phyloP scores from a whole-genome alignment of 164 flowering plant species.

The Nymphaea thermarum region DNA sequence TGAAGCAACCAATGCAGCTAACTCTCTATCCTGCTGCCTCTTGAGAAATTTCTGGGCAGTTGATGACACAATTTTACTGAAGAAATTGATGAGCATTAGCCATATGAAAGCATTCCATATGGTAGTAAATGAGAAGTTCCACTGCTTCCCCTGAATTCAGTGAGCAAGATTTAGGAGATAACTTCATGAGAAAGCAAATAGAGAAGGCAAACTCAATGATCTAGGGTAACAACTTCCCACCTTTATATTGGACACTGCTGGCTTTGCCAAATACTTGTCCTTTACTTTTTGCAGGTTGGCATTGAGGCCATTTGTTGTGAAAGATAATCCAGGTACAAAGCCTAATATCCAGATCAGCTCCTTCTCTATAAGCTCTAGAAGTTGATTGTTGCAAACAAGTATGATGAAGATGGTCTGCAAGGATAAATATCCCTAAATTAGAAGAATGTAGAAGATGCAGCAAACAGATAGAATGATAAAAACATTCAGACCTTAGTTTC shows the following conservation, averaged over 20 bases:
- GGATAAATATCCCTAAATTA: slow-evolving; percentile 2
- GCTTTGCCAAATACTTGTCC: slow-evolving; percentile 50
- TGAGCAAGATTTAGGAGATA: no score
- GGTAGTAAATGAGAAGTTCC: slow-evolving; percentile 69
- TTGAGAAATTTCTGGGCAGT: slow-evolving; percentile 73
- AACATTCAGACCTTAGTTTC: background rate
- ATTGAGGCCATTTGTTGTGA: slow-evolving; percentile 44
- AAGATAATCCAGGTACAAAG: slow-evolving; percentile 58
- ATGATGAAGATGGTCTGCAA: slow-evolving; percentile 84
- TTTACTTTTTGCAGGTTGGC: slow-evolving; percentile 49
- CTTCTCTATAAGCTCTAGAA: slow-evolving; percentile 79
- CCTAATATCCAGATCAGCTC: slow-evolving; percentile 72
- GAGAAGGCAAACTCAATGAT: background rate
- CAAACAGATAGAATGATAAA: background rate
- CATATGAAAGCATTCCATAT: slow-evolving; percentile 83
- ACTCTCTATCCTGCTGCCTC: slow-evolving; percentile 61
- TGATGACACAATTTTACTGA: slow-evolving; percentile 59
- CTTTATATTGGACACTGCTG: slow-evolving; percentile 29
- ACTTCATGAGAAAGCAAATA: no score
- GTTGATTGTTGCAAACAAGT: slow-evolving; percentile 90
- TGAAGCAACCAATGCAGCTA: slow-evolving; percentile 17
- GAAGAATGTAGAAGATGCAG: background rate
- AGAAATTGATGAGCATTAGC: slow-evolving; percentile 86
- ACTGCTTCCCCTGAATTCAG: slow-evolving; percentile 42
- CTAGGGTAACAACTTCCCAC: background rate